Evolutionary conservation across 345 rosid species (phyloP), one percentile per base, ranked within the genome.

Genomic region (Kandelia obovata): DNA sequence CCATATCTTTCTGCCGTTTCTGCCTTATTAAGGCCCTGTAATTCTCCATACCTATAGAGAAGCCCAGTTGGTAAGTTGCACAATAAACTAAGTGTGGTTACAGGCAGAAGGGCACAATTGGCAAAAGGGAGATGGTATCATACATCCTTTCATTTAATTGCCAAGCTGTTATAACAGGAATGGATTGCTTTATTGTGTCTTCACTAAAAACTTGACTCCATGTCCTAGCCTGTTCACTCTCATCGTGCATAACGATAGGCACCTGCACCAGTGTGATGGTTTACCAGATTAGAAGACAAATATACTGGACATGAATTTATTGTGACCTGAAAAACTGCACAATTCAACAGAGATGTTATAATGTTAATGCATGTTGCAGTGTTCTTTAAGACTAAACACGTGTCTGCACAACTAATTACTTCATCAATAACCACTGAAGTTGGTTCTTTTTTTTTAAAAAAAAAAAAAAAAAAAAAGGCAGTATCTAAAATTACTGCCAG

Each of bases 71-170:
- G 55, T 61, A 67, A 67, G 57, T 55, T 53, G 25, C 53, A 21
- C 9, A 6, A 49, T 26, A 23, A 66, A 35, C 47, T 4, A 32
- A 25, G 6, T 1, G 61, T 62, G 21, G 43, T 23, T 23, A 26
- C 57, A 51, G 37, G 20, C 10, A 17, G 64, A 66, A 55, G 34
- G 57, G 32, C 32, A 27, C 10, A 61, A 31, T 64, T 28, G 46
- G 56, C 63, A 75, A 25, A 57, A 61, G 8, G 6, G 71, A 69
- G 53, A 25, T 39, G 20, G 11, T 20, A 62, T 19, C 55, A 30
- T 92, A 95, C 98, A 95, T 95, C 86, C 98, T 89, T 85, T 92
- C 99, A 71, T 96, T 92, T 63, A 96, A 77, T 65, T 96, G 98
- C 98, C 98, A 96, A 82, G 92, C 91, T 13, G 90, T 82, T 73